These are phyloP conservation scores for Sindora glabra DNA, from an alignment of 306 rosid species.

Conservation along the genomic window DNA sequence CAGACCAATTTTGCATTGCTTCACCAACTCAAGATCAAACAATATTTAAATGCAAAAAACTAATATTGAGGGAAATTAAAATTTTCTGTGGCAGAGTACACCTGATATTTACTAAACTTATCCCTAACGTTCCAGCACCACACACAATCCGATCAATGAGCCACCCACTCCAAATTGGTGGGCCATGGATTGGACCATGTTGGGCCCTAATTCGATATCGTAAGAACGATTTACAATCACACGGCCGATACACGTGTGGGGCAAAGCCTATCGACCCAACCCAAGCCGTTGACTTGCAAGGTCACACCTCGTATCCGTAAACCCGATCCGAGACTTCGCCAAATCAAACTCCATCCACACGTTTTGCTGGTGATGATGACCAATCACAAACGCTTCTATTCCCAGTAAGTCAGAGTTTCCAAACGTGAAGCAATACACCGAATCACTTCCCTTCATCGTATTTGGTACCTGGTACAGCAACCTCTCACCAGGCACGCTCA, in stretches of 20 bases:
- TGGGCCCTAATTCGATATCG: background rate
- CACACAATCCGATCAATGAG: constrained; percentile 8
- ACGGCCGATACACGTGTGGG: background rate
- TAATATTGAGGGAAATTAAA: too few species aligned
- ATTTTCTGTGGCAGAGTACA: too few species aligned
- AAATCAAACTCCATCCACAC: constrained; percentile 91
- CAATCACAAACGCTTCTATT: constrained; percentile 63
- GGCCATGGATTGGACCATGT: constrained; percentile 4
- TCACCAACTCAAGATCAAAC: too few species aligned
- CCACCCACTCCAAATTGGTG: constrained; percentile 2
- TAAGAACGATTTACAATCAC: background rate
- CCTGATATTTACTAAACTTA: constrained; percentile 4
- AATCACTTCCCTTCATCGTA: constrained; percentile 34
- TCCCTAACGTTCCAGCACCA: background rate
- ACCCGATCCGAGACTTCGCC: constrained; percentile 64
- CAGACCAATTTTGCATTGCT: too few species aligned
- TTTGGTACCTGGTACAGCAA: constrained; percentile 51
- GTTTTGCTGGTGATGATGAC: constrained; percentile 80
- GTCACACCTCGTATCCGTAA: constrained; percentile 57
- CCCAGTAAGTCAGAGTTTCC: constrained; percentile 78
- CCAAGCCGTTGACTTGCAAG: constrained; percentile 63
- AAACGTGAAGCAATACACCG: constrained; percentile 71
- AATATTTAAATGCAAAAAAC: too few species aligned
- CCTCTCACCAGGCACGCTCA: constrained; percentile 53
- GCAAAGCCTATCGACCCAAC: background rate